phyloP scores from a whole-genome alignment of 345 rosid species.

The Citropsis articulata region DNA sequence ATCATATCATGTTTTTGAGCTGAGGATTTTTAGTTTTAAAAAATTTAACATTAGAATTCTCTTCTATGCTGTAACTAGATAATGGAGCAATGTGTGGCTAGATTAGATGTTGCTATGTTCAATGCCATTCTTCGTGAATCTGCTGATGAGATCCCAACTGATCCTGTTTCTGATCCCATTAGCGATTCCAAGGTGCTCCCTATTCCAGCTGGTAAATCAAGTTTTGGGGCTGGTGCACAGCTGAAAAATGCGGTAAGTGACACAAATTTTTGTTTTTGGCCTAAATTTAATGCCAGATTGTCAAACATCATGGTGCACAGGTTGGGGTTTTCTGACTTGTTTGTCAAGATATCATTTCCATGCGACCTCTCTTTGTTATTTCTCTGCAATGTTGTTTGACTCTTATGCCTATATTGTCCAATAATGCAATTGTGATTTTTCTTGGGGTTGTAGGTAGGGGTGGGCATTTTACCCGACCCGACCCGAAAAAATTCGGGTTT shows the following conservation, averaged over 20 bases:
- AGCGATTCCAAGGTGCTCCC: slow-evolving; percentile 79
- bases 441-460: not conserved
- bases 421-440: slow-evolving; percentile 2
- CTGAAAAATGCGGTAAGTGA: slow-evolving; percentile 75
- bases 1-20: not conserved
- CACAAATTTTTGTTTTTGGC: not conserved
- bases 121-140: slow-evolving; percentile 96
- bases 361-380: not conserved
- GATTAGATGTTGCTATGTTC: slow-evolving; percentile 96
- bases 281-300: not conserved
- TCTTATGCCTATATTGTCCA: not conserved
- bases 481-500: too few relatives aligned
- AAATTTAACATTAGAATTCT: not conserved
- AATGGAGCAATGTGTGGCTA: slow-evolving; percentile 93
- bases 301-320: not conserved
- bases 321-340: not conserved
- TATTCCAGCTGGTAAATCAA: slow-evolving; percentile 67
- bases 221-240: slow-evolving; percentile 92
- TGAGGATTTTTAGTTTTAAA: not conserved
- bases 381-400: not conserved
- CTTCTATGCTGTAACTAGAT: slow-evolving; percentile 38
- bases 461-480: too few relatives aligned
- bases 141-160: slow-evolving; percentile 78
- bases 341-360: not conserved
- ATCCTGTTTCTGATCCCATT: slow-evolving; percentile 93